Conservation (phyloP, 1,139 yeast species). For the Suhomyces anneliseae region DNA sequence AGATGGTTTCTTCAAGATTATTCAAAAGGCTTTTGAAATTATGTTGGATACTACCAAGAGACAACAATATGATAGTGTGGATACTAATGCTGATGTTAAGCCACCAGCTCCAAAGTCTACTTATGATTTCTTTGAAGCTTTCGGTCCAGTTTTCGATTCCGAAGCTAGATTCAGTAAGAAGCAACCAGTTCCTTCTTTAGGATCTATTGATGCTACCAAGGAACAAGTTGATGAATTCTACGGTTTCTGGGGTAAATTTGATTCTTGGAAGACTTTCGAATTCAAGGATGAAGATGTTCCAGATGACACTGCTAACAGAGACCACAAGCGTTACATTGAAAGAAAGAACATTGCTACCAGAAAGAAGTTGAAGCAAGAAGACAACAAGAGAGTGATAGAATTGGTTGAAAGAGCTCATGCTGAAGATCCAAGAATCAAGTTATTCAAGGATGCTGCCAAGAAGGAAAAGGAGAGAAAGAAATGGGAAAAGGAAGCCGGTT, state of each 20-base stretch:
- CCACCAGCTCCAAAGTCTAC: constrained; percentile 68
- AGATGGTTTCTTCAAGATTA: constrained; percentile 97
- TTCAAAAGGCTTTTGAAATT: constrained; percentile 93
- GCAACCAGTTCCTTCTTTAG: constrained; percentile 84
- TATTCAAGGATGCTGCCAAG: constrained; percentile 92
- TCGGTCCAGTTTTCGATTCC: constrained; percentile 89
- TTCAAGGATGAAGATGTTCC: constrained; percentile 99
- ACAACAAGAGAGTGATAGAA: constrained; percentile 84
- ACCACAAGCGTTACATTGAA: constrained; percentile 97
- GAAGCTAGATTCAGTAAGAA: constrained; percentile 91
- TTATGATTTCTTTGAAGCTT: constrained; percentile 84
- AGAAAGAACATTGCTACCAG: constrained; percentile 96
- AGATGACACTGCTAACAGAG: constrained; percentile 98
- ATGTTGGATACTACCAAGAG: constrained; percentile 84
- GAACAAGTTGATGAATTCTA: constrained; percentile 88
- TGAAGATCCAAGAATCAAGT: constrained; percentile 93
- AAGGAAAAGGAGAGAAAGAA: constrained; percentile 91
- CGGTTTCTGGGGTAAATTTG: constrained; percentile 90
- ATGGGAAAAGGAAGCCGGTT: constrained; percentile 98
- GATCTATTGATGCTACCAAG: constrained; percentile 66
- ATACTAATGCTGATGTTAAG: constrained; percentile 76
- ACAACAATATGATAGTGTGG: constrained; percentile 94
- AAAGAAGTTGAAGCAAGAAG: constrained; percentile 97
- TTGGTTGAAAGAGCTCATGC: constrained; percentile 83
- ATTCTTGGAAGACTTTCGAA: constrained; percentile 98